Percentiles rank a stretch among this genome's conserved stretches.
Evolutionary conservation across 352 stramenopile species (phyloP).

Genomic region (Globisporangium recalcitrans): DNA sequence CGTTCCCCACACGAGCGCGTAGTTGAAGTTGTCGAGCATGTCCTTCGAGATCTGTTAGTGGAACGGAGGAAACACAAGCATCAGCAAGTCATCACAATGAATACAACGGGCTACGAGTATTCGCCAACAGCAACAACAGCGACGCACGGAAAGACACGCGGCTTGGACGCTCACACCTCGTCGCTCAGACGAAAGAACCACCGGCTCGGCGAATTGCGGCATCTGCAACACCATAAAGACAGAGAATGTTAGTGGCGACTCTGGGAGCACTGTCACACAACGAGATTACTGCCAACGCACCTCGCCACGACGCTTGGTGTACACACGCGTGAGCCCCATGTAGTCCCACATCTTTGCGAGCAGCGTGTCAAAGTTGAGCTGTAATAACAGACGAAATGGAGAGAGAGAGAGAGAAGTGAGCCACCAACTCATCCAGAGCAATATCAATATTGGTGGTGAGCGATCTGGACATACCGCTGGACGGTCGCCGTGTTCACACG

Average conservation of each 20-base stretch:
- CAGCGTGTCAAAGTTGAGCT: conserved; percentile 96
- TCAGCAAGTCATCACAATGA: not conserved
- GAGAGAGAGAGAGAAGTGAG: too few species aligned
- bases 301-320: conserved; percentile 86
- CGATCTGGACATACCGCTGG: conserved; percentile 50
- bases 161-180: conserved; percentile 79
- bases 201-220: conserved; percentile 72
- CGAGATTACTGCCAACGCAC: conserved; percentile 19
- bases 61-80: not conserved
- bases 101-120: not conserved
- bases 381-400: conserved; percentile 17
- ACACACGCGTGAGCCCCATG: conserved; percentile 86
- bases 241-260: not conserved
- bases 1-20: conserved; percentile 96
- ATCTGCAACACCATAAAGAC: conserved; percentile 23
- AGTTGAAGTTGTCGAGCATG: conserved; percentile 96
- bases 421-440: too few species aligned
- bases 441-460: not conserved
- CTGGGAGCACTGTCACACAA: not conserved
- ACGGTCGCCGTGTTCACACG: conserved; percentile 79
- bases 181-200: conserved; percentile 80
- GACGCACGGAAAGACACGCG: conserved; percentile 76
- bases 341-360: conserved; percentile 89
- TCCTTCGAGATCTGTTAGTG: conserved; percentile 80
- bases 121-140: not conserved